phyloP scores from a whole-genome alignment of 257 asterid genomes.

The Mitragyna speciosa region DNA sequence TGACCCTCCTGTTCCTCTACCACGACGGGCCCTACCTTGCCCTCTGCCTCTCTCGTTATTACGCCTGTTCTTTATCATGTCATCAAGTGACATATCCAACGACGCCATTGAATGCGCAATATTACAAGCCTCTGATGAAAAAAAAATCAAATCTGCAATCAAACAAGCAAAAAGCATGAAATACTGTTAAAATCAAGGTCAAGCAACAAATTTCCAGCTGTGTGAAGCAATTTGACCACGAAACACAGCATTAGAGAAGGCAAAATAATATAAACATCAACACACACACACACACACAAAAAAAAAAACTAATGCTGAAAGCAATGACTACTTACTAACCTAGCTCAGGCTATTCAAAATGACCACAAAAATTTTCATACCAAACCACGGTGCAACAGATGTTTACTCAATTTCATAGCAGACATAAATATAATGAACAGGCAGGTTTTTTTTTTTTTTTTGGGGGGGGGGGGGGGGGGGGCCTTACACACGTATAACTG shows the following conservation, averaged over 20 bases:
- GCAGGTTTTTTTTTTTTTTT: no score
- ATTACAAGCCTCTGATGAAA: constrained; percentile 6
- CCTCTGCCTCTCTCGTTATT: constrained; percentile 60
- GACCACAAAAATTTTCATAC: no score
- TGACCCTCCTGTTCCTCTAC: constrained; percentile 70
- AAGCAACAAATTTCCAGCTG: not conserved
- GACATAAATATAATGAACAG: not conserved
- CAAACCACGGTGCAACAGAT: not conserved
- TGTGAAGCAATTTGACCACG: not conserved
- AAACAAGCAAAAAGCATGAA: not conserved
- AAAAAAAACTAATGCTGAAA: not conserved
- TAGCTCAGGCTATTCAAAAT: not conserved
- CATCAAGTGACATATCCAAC: constrained; percentile 77
- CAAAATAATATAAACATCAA: not conserved
- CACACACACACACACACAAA: no score
- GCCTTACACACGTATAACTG: no score
- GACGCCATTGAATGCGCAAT: constrained; percentile 57
- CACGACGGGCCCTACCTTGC: constrained; percentile 60
- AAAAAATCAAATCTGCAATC: constrained; percentile 26
- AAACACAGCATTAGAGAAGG: not conserved
- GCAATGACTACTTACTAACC: not conserved
- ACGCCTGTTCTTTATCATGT: constrained; percentile 81
- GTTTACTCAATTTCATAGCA: not conserved
- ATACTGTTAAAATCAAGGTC: not conserved
- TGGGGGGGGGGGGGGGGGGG: no score